Conservation (phyloP, 2,329 filamentous ascomycete species). For the Curvularia lunata region DNA sequence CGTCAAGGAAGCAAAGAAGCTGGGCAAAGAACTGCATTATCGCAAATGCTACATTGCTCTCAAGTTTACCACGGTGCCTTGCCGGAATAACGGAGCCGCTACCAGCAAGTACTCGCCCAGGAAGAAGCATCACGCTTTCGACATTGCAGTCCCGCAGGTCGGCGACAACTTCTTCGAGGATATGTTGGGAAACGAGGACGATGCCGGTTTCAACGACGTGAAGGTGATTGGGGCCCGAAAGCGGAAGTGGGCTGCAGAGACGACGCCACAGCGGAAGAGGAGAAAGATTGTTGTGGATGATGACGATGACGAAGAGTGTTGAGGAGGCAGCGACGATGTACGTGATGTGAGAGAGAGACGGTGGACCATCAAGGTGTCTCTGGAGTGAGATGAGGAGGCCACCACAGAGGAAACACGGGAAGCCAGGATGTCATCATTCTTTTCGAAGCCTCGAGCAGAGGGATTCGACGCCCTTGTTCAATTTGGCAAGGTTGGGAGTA, state of each 20-base stretch:
- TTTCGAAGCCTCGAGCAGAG: not conserved
- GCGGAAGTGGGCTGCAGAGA: not conserved
- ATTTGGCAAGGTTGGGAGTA: not conserved
- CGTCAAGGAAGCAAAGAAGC: not conserved
- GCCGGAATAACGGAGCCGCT: conserved; percentile 6
- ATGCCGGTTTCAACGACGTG: not conserved
- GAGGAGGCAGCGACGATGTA: not conserved
- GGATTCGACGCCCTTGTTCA: not conserved
- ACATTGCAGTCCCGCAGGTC: conserved; percentile 15
- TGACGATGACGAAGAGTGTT: not conserved
- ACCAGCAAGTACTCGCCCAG: conserved; percentile 1
- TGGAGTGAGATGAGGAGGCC: not conserved
- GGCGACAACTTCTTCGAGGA: conserved; percentile 26
- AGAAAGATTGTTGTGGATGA: not conserved
- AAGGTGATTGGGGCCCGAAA: not conserved
- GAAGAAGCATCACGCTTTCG: conserved; percentile 14
- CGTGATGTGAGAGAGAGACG: not conserved
- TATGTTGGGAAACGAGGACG: not conserved
- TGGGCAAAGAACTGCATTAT: conserved; percentile 9
- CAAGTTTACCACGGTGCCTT: conserved; percentile 17
- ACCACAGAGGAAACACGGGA: not conserved
- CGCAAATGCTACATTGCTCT: conserved; percentile 23
- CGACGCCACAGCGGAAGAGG: not conserved
- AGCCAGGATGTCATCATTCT: not conserved
- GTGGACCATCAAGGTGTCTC: not conserved